Base-by-base conservation (phyloP, 495 filamentous ascomycete genomes). In the Penicillium daleae region DNA sequence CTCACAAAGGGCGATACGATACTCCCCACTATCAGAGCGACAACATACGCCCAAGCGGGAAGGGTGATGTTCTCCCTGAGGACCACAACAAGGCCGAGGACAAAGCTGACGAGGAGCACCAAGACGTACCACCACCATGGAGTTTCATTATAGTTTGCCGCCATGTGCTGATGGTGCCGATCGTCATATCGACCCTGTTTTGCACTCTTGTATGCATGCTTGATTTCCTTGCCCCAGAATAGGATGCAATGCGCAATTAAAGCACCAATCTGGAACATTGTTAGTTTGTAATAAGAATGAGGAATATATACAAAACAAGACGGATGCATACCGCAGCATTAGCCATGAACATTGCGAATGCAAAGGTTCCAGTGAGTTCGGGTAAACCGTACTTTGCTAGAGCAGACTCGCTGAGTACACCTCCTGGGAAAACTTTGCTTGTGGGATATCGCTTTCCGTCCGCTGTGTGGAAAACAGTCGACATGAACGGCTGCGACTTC, bases 101-200 rank as follows among this genome's bases (percentile, higher is more conserved):
- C 59, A 51, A 85, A 82, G 48, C 78, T 80, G 27, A 75, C 48
- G 26, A 83, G 62, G 15, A 87, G 71, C 2, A 84, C 68, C 0
- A 59, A 56, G 0, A 66, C 65, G 46, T 83, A 88, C 86, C 86
- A 87, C 81, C 80, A 85, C 66, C 74, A 73, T 6, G 86, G 84
- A 3, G 73, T 68, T 61, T 85, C 83, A 40, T 82, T 77, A 66
- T 86, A 87, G 49, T 71, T 59, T 32, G 66, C 65, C 17, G 78
- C 72, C 75, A 76, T 81, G 59, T 72, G 60, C 40, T 71, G 67
- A 66, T 84, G 81, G 59, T 85, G 83, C 1, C 75, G 78, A 60
- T 85, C 83, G 7, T 74, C 67, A 26, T 66, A 71, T 8, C 59
- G 61, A 6, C 73, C 65, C 32, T 60, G 57, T 6, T 58, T 70